A percentile compares a stretch with the other conserved stretches of the same genome.
phyloP scores from a whole-genome alignment of 371 early-diverging fungal species.

The Nematocida parisii region DNA sequence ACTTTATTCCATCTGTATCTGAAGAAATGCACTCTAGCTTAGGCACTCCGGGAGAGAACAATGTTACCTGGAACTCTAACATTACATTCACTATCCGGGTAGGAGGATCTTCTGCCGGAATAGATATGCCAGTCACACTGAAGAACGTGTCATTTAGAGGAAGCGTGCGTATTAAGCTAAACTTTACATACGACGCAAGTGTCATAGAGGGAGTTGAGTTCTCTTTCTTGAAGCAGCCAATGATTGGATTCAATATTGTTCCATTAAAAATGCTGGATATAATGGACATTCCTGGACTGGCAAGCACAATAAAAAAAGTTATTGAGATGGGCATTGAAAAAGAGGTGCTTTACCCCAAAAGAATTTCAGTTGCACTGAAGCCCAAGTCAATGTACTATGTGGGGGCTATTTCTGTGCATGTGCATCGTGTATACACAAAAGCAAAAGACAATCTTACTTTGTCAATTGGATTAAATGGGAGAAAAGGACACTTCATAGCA shows the following conservation, averaged over 20 bases:
- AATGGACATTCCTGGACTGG: slow-evolving; percentile 74
- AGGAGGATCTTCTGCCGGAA: slow-evolving; percentile 78
- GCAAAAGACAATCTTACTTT: not conserved
- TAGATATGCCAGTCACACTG: slow-evolving; percentile 82
- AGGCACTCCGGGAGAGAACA: slow-evolving; percentile 56
- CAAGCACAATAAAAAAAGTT: slow-evolving; percentile 69
- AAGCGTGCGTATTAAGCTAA: slow-evolving; percentile 74
- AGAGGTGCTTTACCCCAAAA: slow-evolving; percentile 66
- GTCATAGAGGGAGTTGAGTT: slow-evolving; percentile 79
- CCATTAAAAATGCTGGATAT: slow-evolving; percentile 78
- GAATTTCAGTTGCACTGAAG: slow-evolving; percentile 65
- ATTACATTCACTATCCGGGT: slow-evolving; percentile 82
- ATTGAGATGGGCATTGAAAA: slow-evolving; percentile 60
- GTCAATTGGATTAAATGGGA: slow-evolving; percentile 44
- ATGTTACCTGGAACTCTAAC: slow-evolving; percentile 80
- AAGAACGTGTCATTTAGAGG: slow-evolving; percentile 84
- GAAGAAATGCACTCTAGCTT: slow-evolving; percentile 14
- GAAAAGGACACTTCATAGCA: not conserved
- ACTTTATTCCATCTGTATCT: slow-evolving; percentile 69
- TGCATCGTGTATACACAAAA: slow-evolving; percentile 52
- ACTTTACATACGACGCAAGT: slow-evolving; percentile 74
- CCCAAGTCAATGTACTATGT: slow-evolving; percentile 61
- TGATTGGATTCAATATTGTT: slow-evolving; percentile 82
- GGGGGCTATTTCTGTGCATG: slow-evolving; percentile 68
- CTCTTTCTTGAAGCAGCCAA: slow-evolving; percentile 80